Evolutionary conservation across 495 filamentous ascomycete species (phyloP), one percentile per base, ranked within the genome.

Genomic region (Lepraria neglecta): DNA sequence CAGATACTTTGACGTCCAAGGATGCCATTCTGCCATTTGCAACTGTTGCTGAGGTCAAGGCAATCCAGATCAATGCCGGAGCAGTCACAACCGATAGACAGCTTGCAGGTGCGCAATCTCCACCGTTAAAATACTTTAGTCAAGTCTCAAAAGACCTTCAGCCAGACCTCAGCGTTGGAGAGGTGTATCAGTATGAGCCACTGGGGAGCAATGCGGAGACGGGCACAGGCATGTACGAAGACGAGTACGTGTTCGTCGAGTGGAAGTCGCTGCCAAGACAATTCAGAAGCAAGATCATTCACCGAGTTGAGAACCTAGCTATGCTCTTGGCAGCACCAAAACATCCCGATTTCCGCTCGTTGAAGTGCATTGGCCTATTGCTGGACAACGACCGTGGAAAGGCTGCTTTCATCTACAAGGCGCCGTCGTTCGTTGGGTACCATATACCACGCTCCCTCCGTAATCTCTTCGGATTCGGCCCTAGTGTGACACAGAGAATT

Each of bases 401-500:
- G 30, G 17, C 44, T 15, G 59, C 59, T 14, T 47, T 54, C 24
- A 45, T 62, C 11, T 62, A 59, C 27, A 31, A 62, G 7, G 6
- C n/a, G 3, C 59, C 59, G 10, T 30, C 28, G 17, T n/a, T 38
- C 7, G 21, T 6, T 7, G 38, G 17, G 17, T 4, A 14, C 21
- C 48, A 40, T 15, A 6, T 50, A 27, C 59, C 59, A 24, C 31
- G 33, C 45, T 50, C 59, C 24, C 43, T 62, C 4, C 48, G 59
- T 19, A 62, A 24, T 21, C 14, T 56, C 3, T 62, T 62, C 42
- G 9, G 35, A 9, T 12, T 46, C 15, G 42, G 19, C 4, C 58
- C 57, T 4, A 63, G 61, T 47, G 33, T 64, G 5, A 64, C 62
- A 17, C 28, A 51, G 30, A 42, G 62, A 5, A 24, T 65, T 12